Conservation (phyloP, 495 filamentous ascomycete species). For the Endocarpon pusillum region DNA sequence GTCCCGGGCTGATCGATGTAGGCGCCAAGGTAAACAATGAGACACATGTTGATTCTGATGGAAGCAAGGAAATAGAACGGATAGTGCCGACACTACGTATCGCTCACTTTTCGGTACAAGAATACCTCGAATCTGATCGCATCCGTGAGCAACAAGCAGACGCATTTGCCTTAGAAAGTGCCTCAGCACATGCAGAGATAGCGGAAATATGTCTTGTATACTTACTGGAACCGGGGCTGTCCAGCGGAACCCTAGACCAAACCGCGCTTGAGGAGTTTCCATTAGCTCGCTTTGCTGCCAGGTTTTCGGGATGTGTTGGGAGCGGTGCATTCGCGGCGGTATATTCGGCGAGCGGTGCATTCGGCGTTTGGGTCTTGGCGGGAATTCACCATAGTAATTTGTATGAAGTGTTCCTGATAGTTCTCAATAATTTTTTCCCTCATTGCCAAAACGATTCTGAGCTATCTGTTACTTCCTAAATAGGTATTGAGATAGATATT, state of each 20-base stretch:
- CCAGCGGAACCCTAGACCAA: slow-evolving; percentile 1
- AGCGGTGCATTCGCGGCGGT: too few species aligned
- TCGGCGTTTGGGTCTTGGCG: too few species aligned
- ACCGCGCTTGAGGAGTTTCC: slow-evolving; percentile 9
- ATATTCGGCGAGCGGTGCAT: too few species aligned
- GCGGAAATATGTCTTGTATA: slow-evolving; percentile 18
- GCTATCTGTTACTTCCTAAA: too few species aligned
- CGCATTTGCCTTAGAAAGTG: slow-evolving; percentile 10
- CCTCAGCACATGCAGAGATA: slow-evolving; percentile 14
- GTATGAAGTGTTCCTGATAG: too few species aligned
- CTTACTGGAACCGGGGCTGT: slow-evolving; percentile 15
- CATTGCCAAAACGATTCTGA: slow-evolving; percentile 10
- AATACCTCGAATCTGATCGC: slow-evolving; percentile 22
- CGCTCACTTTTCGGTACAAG: slow-evolving; percentile 23
- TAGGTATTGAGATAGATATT: too few species aligned
- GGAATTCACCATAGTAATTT: too few species aligned
- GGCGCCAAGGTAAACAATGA: background rate
- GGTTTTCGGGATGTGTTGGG: too few species aligned
- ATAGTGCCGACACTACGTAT: slow-evolving; percentile 14
- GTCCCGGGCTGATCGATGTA: slow-evolving; percentile 16
- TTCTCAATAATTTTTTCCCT: slow-evolving; percentile 14
- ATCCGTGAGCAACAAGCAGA: slow-evolving; percentile 12
- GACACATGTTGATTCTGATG: background rate
- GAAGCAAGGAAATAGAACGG: background rate
- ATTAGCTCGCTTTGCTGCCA: slow-evolving; percentile 14